Evolutionary conservation across 164 flowering plant species (phyloP).

Genomic region (Stephania yunnanensis): DNA sequence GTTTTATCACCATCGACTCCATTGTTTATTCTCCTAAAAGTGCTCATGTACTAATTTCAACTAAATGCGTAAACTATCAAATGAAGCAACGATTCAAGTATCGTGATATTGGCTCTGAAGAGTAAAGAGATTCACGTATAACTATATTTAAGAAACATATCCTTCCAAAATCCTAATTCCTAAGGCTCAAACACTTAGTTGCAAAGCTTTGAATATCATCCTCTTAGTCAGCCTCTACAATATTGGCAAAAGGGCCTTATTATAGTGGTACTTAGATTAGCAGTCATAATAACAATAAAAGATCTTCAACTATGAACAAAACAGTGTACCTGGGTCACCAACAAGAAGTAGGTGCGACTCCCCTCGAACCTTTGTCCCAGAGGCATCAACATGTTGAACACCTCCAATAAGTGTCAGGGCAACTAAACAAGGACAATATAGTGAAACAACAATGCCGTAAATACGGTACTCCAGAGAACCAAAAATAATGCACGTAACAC

Average conservation of each 20-base stretch:
- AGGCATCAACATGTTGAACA: conserved; percentile 93
- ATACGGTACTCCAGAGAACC: background rate
- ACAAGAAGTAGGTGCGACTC: conserved; percentile 95
- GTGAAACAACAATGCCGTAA: conserved; percentile 1
- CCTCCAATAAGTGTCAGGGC: conserved; percentile 94
- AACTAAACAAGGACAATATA: conserved; percentile 35
- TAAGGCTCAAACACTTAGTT: background rate
- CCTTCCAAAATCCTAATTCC: background rate
- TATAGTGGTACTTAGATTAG: background rate
- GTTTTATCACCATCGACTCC: no score
- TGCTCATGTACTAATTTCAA: background rate
- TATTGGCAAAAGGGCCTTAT: background rate
- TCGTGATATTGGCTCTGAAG: background rate
- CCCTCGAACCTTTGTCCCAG: conserved; percentile 95
- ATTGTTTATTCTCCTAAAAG: no score
- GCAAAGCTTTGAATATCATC: background rate
- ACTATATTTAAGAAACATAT: background rate
- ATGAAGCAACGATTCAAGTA: background rate
- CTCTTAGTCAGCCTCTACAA: background rate
- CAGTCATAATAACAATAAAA: background rate
- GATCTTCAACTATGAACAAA: background rate
- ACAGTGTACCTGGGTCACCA: conserved; percentile 84
- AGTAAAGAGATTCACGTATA: background rate
- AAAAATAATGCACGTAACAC: background rate
- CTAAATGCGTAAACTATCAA: background rate